Conservation (phyloP, 1,284 basidiomycete species). For the Ustilago loliicola region DNA sequence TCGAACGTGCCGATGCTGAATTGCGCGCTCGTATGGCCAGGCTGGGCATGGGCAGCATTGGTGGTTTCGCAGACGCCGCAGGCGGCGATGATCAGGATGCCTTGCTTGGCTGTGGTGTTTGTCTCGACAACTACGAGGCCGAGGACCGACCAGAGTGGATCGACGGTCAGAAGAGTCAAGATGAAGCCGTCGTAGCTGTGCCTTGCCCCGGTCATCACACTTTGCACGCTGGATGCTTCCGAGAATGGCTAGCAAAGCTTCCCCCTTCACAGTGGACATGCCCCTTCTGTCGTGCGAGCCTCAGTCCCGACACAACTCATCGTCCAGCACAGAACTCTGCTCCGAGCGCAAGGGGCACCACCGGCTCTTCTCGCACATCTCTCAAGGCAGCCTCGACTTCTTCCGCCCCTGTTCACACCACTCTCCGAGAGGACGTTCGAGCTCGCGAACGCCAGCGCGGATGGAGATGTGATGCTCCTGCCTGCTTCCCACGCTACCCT, state of each 20-base stretch:
- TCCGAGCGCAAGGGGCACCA: background rate
- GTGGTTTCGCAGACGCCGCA: slow-evolving; percentile 34
- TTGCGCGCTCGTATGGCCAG: slow-evolving; percentile 65
- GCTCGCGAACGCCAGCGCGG: slow-evolving; percentile 52
- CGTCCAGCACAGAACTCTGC: background rate
- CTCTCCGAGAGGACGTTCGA: slow-evolving; percentile 60
- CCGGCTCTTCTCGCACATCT: background rate
- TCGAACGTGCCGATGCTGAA: slow-evolving; percentile 66
- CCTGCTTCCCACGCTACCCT: slow-evolving; percentile 62
- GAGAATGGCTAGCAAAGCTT: slow-evolving; percentile 60
- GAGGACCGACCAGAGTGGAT: slow-evolving; percentile 65
- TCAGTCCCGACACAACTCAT: slow-evolving; percentile 23
- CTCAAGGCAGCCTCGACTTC: slow-evolving; percentile 12
- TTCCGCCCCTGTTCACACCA: slow-evolving; percentile 6
- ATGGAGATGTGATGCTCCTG: slow-evolving; percentile 64
- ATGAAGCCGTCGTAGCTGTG: slow-evolving; percentile 62
- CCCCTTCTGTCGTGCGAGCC: slow-evolving; percentile 62
- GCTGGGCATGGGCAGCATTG: slow-evolving; percentile 62
- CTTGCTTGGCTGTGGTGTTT: slow-evolving; percentile 63
- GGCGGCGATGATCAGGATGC: slow-evolving; percentile 22
- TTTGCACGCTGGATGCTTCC: slow-evolving; percentile 60
- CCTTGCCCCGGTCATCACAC: slow-evolving; percentile 67
- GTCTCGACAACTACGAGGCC: slow-evolving; percentile 60
- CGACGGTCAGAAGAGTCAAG: slow-evolving; percentile 53
- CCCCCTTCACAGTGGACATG: slow-evolving; percentile 66